Conservation (phyloP, 352 stramenopile genomes). For the Globisporangium nodosum region DNA sequence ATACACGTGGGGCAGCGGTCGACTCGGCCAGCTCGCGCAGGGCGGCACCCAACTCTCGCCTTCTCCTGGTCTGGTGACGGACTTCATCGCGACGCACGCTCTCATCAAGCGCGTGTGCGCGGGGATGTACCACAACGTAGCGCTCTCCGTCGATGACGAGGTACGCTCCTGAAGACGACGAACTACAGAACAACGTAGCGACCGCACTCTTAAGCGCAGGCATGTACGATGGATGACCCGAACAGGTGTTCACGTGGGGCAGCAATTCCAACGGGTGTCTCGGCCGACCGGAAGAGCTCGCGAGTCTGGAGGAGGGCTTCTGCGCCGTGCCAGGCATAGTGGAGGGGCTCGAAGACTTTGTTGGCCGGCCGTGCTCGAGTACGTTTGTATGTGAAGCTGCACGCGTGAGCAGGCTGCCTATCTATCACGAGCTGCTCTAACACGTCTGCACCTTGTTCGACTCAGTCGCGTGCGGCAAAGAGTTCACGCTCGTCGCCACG, state of each 20-base stretch:
- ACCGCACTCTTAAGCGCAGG: no score
- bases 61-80: constrained; percentile 67
- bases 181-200: no score
- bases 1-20: constrained; percentile 93
- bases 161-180: constrained; percentile 9
- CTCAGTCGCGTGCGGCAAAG: constrained; percentile 84
- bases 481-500: constrained; percentile 90
- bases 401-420: no score
- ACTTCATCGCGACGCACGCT: constrained; percentile 75
- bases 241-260: constrained; percentile 90
- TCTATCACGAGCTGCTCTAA: background rate
- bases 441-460: background rate
- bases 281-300: constrained; percentile 65
- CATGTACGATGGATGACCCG: no score
- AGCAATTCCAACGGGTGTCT: constrained; percentile 90
- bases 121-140: constrained; percentile 90
- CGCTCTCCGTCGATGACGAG: constrained; percentile 88
- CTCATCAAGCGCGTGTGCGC: constrained; percentile 83
- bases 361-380: constrained; percentile 71
- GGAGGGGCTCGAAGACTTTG: constrained; percentile 64
- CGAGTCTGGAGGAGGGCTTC: constrained; percentile 70
- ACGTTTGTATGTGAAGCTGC: constrained; percentile 3
- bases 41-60: constrained; percentile 63
- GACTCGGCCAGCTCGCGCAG: constrained; percentile 81
- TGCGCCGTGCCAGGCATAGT: constrained; percentile 72